Evolutionary conservation across 208 protist species (phyloP).

Genomic region (Trypanosoma avium): DNA sequence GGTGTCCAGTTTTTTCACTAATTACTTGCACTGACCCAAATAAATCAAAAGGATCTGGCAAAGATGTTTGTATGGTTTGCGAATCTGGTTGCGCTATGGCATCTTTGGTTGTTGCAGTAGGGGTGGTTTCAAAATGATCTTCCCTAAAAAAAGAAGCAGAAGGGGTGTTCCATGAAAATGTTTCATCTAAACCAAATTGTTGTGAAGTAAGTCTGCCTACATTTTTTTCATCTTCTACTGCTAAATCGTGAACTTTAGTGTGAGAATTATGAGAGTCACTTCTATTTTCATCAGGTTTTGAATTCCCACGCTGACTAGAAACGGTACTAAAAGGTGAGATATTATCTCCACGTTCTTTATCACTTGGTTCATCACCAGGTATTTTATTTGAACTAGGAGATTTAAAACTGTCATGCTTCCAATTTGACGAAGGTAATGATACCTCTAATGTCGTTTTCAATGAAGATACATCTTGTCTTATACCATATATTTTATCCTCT

Average conservation of each 20-base stretch:
- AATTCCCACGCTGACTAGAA: not conserved
- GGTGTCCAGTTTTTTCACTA: not conserved
- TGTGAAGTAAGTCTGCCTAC: not conserved
- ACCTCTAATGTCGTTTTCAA: not conserved
- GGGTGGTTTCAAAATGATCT: not conserved
- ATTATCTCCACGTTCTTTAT: not conserved
- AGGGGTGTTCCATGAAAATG: not conserved
- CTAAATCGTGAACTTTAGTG: too few relatives aligned
- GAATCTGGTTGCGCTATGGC: not conserved
- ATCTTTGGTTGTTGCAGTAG: not conserved
- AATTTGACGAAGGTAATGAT: too few relatives aligned
- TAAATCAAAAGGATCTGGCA: slow-evolving; percentile 3
- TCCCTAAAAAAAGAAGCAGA: slow-evolving; percentile 2
- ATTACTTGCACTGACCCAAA: not conserved
- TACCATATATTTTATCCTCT: not conserved
- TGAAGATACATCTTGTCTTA: not conserved
- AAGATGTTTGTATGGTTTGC: not conserved
- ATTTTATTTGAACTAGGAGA: not conserved
- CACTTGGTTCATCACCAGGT: not conserved
- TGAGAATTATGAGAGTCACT: not conserved
- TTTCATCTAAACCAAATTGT: not conserved
- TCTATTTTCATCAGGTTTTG: not conserved
- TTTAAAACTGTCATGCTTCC: not conserved
- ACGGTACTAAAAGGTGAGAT: not conserved
- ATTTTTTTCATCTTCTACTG: not conserved